A percentile compares a stretch with the other conserved stretches of the same genome.
phyloP scores from a whole-genome alignment of 768 basidiomycete genomes.

The Phlebiopsis flavidoalba region DNA sequence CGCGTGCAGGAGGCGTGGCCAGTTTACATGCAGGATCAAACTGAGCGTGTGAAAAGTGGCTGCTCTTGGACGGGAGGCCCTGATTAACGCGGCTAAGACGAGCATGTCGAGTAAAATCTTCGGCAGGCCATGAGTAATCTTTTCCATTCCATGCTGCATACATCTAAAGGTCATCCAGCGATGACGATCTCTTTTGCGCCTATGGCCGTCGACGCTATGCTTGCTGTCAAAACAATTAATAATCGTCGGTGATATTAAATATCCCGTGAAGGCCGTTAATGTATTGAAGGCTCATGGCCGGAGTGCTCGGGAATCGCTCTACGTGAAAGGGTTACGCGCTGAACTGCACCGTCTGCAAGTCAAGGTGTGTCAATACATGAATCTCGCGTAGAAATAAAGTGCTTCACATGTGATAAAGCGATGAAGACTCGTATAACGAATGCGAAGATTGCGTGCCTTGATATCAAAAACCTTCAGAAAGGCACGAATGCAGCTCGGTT shows the following conservation, averaged over 20 bases:
- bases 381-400: too few species aligned
- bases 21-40: slow-evolving; percentile 98
- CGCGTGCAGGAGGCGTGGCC: slow-evolving; percentile 96
- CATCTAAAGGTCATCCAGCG: slow-evolving; percentile 44
- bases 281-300: slow-evolving; percentile 96
- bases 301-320: slow-evolving; percentile 91
- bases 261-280: slow-evolving; percentile 99
- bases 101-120: slow-evolving; percentile 99
- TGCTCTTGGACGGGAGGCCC: slow-evolving; percentile 80
- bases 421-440: slow-evolving; percentile 94
- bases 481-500: slow-evolving; percentile 95
- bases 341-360: slow-evolving; percentile 97
- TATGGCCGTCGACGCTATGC: slow-evolving; percentile 98
- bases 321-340: slow-evolving; percentile 93
- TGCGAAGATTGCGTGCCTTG: slow-evolving; percentile 97
- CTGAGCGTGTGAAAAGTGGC: slow-evolving; percentile 94
- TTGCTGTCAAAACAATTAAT: slow-evolving; percentile 93
- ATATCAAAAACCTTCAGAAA: slow-evolving; percentile 94
- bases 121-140: slow-evolving; percentile 71
- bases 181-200: slow-evolving; percentile 97
- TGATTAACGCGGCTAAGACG: slow-evolving; percentile 96
- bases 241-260: slow-evolving; percentile 93
- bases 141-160: neutral
- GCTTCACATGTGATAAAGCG: slow-evolving; percentile 42
- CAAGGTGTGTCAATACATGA: slow-evolving; percentile 61